Base-by-base conservation (phyloP, 2,329 filamentous ascomycete species). In the Penicillium glabrum region DNA sequence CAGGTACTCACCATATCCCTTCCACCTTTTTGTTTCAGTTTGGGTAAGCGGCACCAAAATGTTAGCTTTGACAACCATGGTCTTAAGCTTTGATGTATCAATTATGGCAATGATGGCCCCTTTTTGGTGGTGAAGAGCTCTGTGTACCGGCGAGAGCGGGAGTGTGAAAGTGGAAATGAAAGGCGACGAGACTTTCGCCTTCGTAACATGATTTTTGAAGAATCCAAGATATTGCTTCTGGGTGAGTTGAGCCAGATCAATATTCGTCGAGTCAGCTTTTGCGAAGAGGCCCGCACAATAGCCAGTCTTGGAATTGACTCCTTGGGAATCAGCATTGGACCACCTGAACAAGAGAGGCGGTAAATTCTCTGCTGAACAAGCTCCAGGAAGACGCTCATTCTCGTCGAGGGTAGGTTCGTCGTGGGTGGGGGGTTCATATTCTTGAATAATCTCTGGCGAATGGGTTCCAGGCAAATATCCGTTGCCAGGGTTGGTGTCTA, bases 321-420 rank as follows among this genome's bases (percentile, higher is more conserved):
- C 75, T 44, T 67, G 66, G 0, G 69, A 72, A 1, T 71, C 59
- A 1, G 55, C 23, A 26, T 74, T 72, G 1, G 63, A 72, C 61
- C 69, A 76, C 13, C 75, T 60, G 47, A 71, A 77, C 1, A 75
- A 37, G 1, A 76, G n/a, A 0, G 57, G 60, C 10, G 73, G 72
- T 3, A 68, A 26, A 23, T 62, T 19, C 16, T 39, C 5, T 3
- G 21, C 14, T 16, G 24, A 23, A 19, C 52, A 58, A 21, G 21
- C 39, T 11, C 47, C 51, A 26, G 27, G 31, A 31, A 39, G 21
- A 19, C 19, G 2, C 2, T 33, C n/a, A 1, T 24, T 16, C 13
- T 45, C 4, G 11, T 14, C 10, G 6, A 23, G 16, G 27, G 10
- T 31, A 11, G 11, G 27, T 29, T 45, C 14, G 11, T 21, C n/a